phyloP scores from a whole-genome alignment of 2,329 filamentous ascomycete species.

The Aspergillus flavus region DNA sequence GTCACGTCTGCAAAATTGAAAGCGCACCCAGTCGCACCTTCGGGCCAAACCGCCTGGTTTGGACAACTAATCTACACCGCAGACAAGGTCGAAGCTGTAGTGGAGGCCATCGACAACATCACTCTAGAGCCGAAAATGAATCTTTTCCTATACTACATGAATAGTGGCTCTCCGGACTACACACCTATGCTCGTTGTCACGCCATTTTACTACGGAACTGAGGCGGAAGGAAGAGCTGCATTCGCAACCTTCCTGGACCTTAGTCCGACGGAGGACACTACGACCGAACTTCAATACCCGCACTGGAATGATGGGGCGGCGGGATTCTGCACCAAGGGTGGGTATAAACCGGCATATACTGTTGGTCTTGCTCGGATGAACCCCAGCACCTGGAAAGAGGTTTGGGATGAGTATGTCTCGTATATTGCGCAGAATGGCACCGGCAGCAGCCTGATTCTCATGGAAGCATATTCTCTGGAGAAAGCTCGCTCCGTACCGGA shows the following conservation, averaged over 20 bases:
- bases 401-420: background rate
- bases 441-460: background rate
- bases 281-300: slow-evolving; percentile 1
- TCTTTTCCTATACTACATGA: background rate
- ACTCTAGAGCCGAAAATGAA: background rate
- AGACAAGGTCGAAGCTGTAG: background rate
- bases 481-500: background rate
- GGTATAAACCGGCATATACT: background rate
- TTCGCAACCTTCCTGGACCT: slow-evolving; percentile 6
- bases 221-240: slow-evolving; percentile 3
- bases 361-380: slow-evolving; percentile 3
- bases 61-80: background rate
- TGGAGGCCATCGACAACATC: background rate
- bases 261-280: background rate
- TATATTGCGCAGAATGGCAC: background rate
- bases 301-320: slow-evolving; percentile 6
- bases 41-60: background rate
- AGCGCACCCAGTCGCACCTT: background rate
- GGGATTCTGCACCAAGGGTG: slow-evolving; percentile 2
- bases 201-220: slow-evolving; percentile 7
- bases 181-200: background rate
- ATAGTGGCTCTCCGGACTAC: background rate
- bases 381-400: slow-evolving; percentile 3
- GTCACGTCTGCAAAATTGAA: slow-evolving; percentile 10
- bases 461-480: background rate